Evolutionary conservation across 2,329 filamentous ascomycete genomes (phyloP).

Genomic region (Penicillium janthinellum): DNA sequence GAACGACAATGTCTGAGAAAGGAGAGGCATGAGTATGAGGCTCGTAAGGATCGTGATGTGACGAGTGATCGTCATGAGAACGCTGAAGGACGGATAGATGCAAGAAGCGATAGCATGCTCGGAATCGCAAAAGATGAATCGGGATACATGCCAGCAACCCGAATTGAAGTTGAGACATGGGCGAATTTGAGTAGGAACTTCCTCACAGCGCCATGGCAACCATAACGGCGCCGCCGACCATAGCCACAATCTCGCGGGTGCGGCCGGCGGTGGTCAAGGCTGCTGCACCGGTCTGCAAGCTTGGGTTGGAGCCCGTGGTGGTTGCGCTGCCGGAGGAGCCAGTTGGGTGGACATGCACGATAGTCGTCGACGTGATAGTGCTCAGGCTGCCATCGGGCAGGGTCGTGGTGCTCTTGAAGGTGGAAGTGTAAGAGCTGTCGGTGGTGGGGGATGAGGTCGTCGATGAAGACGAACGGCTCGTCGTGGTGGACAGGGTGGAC

Average conservation of each 20-base stretch:
- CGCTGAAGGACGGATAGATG: conserved; percentile 14
- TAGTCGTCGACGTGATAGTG: conserved; percentile 49
- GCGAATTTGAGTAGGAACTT: not conserved
- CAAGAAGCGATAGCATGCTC: conserved; percentile 9
- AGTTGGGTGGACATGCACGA: conserved; percentile 41
- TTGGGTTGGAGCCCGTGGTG: conserved; percentile 31
- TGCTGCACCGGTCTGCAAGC: conserved; percentile 44
- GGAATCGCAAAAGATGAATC: not conserved
- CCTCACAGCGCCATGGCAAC: conserved; percentile 43
- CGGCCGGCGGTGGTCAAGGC: conserved; percentile 31
- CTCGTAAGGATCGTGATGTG: conserved; percentile 29
- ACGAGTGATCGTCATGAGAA: conserved; percentile 15
- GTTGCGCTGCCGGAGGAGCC: conserved; percentile 25
- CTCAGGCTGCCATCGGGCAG: conserved; percentile 43
- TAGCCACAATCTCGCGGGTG: conserved; percentile 39
- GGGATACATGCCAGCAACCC: not conserved
- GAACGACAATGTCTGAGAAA: conserved; percentile 8
- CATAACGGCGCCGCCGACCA: conserved; percentile 45
- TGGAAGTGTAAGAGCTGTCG: conserved; percentile 40
- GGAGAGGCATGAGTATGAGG: conserved; percentile 23
- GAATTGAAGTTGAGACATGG: not conserved
- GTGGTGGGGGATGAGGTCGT: conserved; percentile 28
- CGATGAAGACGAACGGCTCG: conserved; percentile 14
- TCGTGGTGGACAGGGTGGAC: conserved; percentile 24
- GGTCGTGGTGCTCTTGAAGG: conserved; percentile 45